phyloP scores from a whole-genome alignment of 306 rosid species.

The Prunus mira region DNA sequence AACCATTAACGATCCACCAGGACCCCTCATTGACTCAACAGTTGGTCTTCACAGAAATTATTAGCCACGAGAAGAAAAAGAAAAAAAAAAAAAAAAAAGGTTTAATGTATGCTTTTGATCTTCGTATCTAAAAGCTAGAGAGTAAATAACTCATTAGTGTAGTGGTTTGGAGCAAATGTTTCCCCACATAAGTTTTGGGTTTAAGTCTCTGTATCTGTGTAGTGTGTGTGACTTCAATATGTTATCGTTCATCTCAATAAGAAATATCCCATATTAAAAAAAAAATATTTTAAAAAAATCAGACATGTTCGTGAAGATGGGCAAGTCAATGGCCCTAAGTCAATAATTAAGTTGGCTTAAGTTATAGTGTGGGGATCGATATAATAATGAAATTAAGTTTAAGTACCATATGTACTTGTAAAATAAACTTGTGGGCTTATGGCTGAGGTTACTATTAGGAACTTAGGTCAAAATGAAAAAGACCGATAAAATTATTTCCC shows the following conservation, averaged over 20 bases:
- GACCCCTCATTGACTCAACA: neutral
- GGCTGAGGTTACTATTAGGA: neutral
- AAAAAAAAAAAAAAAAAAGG: no score
- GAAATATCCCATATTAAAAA: no score
- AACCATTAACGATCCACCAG: neutral
- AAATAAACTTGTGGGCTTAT: slow-evolving; percentile 3
- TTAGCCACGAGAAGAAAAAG: neutral
- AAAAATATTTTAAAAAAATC: no score
- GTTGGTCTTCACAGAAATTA: neutral
- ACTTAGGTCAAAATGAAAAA: neutral
- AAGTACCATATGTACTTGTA: slow-evolving; percentile 19
- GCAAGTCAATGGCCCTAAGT: slow-evolving; percentile 28
- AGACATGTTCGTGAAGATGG: neutral
- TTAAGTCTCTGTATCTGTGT: fast-evolving
- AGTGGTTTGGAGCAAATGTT: no score
- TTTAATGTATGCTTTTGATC: no score
- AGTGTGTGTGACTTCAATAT: no score
- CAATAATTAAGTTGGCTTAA: slow-evolving; percentile 3
- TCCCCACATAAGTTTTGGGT: no score
- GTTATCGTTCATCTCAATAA: no score
- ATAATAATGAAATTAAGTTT: slow-evolving; percentile 6
- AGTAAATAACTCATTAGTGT: no score
- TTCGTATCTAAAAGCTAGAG: no score
- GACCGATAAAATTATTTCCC: neutral
- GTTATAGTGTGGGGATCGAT: slow-evolving; percentile 36